Evolutionary conservation across 768 basidiomycete genomes (phyloP).

Genomic region (Lactarius vividus): DNA sequence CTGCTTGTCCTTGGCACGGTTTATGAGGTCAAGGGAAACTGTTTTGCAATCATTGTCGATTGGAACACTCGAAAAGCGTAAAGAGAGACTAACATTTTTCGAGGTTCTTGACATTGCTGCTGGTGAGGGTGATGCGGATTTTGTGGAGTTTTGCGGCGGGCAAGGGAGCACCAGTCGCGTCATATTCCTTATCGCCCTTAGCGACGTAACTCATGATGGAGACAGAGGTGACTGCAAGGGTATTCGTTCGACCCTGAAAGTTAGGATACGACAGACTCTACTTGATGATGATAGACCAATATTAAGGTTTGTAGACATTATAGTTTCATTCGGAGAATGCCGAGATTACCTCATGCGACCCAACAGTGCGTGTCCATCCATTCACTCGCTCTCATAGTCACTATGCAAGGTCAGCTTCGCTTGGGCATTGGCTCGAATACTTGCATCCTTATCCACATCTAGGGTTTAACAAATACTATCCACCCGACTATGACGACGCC

Average conservation of each 20-base stretch:
- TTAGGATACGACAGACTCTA: background rate
- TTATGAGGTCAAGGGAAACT: slow-evolving; percentile 96
- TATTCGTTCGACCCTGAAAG: slow-evolving; percentile 31
- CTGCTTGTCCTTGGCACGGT: slow-evolving; percentile 99
- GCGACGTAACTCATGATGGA: slow-evolving; percentile 95
- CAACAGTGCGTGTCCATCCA: background rate
- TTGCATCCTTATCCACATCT: slow-evolving; percentile 14
- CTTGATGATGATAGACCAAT: slow-evolving; percentile 16
- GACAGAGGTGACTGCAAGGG: slow-evolving; percentile 43
- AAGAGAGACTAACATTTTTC: slow-evolving; percentile 78
- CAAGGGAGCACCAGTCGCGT: slow-evolving; percentile 83
- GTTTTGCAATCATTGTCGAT: background rate
- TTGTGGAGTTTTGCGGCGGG: slow-evolving; percentile 94
- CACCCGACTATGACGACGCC: slow-evolving; percentile 69
- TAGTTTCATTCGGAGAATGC: slow-evolving; percentile 11
- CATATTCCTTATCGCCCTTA: slow-evolving; percentile 98
- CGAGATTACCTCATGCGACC: slow-evolving; percentile 4
- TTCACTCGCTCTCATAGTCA: background rate
- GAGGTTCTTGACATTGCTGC: slow-evolving; percentile 95
- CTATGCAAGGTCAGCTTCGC: slow-evolving; percentile 43
- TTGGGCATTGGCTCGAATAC: background rate
- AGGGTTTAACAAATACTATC: slow-evolving; percentile 81
- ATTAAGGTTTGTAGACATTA: slow-evolving; percentile 19
- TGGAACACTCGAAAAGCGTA: background rate
- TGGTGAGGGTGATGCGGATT: slow-evolving; percentile 98